A percentile compares a stretch with the other conserved stretches of the same genome.
Conservation (phyloP, 176 grass and related monocot genomes). For the Areca catechu region DNA sequence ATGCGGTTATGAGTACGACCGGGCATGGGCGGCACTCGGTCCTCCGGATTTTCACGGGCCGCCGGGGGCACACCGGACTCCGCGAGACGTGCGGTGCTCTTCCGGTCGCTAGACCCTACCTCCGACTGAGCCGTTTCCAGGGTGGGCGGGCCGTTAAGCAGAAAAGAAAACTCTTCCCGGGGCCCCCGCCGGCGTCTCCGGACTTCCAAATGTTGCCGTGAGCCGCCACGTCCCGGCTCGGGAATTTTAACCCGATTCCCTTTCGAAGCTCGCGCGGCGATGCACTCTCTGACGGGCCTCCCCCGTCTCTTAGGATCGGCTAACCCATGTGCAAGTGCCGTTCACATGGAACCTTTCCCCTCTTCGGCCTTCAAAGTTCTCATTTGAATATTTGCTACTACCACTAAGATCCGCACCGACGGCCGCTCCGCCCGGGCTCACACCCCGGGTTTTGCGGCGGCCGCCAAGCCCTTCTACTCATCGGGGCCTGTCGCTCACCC, state of each 20-base stretch:
- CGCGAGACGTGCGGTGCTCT: conserved; percentile 55
- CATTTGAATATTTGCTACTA: conserved; percentile 71
- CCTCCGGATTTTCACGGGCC: conserved; percentile 54
- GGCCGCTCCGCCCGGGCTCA: conserved; percentile 39
- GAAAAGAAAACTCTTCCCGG: conserved; percentile 48
- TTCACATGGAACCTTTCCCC: conserved; percentile 59
- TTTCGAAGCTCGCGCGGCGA: conserved; percentile 14
- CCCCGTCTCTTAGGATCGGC: conserved; percentile 35
- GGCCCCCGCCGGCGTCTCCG: conserved; percentile 34
- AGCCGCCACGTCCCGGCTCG: conserved; percentile 28
- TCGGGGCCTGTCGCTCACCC: not conserved
- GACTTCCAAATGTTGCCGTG: conserved; percentile 39
- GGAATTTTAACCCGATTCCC: not conserved
- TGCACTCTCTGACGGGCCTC: conserved; percentile 20
- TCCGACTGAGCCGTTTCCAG: conserved; percentile 39
- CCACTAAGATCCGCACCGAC: conserved; percentile 56
- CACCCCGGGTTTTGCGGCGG: no score
- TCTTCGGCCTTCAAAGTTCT: conserved; percentile 57
- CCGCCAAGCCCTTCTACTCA: no score
- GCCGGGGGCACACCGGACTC: conserved; percentile 55
- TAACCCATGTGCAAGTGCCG: conserved; percentile 48
- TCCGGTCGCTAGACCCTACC: conserved; percentile 46
- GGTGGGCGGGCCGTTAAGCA: conserved; percentile 35
- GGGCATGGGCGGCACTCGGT: conserved; percentile 30
- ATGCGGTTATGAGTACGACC: conserved; percentile 23